Conservation (phyloP, 768 basidiomycete species). For the Pisolithus orientalis region DNA sequence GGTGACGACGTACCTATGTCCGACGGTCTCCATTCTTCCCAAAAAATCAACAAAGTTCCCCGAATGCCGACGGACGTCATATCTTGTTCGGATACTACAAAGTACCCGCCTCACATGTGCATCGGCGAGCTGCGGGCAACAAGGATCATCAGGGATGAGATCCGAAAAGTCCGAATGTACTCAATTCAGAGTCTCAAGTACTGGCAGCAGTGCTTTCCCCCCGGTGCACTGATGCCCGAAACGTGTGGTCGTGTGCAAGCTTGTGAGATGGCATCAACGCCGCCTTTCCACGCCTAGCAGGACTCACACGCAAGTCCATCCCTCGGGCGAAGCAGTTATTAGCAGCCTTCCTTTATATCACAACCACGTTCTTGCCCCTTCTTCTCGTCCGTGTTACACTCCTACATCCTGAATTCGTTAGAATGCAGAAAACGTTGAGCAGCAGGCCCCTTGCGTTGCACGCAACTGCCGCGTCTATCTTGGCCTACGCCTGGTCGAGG, state of each 20-base stretch:
- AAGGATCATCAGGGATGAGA: too few species aligned
- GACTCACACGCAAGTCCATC: too few species aligned
- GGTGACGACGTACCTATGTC: too few species aligned
- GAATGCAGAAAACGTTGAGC: constrained; percentile 7
- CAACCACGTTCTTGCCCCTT: not conserved
- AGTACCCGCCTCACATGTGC: too few species aligned
- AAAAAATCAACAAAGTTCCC: too few species aligned
- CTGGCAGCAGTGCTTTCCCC: too few species aligned
- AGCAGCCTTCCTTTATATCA: not conserved
- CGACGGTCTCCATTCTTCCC: too few species aligned
- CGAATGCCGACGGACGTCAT: too few species aligned
- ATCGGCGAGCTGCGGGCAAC: too few species aligned
- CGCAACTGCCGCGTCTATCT: constrained; percentile 13
- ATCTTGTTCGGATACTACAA: too few species aligned
- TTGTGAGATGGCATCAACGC: not conserved
- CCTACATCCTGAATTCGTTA: not conserved
- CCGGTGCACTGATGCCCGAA: not conserved
- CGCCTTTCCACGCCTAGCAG: not conserved
- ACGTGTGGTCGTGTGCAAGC: not conserved
- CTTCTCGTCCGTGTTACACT: not conserved
- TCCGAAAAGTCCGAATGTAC: too few species aligned
- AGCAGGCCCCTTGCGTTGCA: constrained; percentile 24
- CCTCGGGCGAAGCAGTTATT: not conserved
- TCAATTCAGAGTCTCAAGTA: too few species aligned
- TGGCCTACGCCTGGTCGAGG: not conserved